A percentile compares a stretch with the other conserved stretches of the same genome.
These are phyloP conservation scores for Cladorrhinum sp. DNA, from an alignment of 2,329 filamentous ascomycete species.

Conservation along the genomic window DNA sequence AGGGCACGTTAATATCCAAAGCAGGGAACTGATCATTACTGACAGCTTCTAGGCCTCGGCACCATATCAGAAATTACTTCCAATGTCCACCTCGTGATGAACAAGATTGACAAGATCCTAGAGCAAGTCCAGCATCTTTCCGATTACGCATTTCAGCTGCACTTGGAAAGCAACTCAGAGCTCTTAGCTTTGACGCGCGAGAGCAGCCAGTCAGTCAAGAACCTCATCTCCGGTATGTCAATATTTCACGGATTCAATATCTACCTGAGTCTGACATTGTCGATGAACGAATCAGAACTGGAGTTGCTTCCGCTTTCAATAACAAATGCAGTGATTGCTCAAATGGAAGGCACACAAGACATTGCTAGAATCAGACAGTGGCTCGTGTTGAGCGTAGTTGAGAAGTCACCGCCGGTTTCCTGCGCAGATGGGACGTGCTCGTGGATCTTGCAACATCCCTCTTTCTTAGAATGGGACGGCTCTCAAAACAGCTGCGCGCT, in stretches of 20 bases:
- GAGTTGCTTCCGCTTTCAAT: background rate
- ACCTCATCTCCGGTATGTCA: background rate
- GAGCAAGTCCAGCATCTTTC: background rate
- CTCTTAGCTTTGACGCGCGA: background rate
- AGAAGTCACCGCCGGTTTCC: background rate
- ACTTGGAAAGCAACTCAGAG: too few species aligned
- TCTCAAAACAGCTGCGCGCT: background rate
- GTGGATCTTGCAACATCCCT: background rate
- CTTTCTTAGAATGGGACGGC: background rate
- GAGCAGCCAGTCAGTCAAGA: background rate
- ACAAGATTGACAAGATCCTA: background rate
- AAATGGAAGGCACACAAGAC: background rate
- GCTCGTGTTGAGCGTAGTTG: background rate
- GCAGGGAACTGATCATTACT: background rate
- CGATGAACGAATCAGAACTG: background rate
- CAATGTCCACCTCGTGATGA: background rate
- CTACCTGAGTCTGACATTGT: background rate
- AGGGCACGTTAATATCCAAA: background rate
- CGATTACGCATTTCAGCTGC: background rate
- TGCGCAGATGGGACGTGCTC: background rate
- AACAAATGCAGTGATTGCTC: background rate
- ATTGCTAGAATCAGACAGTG: background rate
- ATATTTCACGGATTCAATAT: too few species aligned
- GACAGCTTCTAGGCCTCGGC: background rate
- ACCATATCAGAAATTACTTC: background rate